Conservation (phyloP, 371 early-diverging fungal species). For the Mortierella sp. region DNA sequence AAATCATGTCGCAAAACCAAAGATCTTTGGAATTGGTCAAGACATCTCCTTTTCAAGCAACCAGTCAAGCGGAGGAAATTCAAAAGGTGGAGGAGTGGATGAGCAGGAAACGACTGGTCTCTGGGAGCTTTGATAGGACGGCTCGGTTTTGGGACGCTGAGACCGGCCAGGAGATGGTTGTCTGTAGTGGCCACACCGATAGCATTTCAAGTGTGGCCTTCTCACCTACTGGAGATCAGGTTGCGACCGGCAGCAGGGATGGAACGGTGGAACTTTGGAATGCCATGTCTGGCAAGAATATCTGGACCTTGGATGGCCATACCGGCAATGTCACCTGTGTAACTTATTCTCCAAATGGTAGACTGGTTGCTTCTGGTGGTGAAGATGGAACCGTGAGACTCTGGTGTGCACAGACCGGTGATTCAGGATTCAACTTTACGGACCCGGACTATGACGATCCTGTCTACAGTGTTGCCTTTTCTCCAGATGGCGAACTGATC, state of each 20-base stretch:
- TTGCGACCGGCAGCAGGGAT: neutral
- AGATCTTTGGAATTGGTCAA: too few relatives aligned
- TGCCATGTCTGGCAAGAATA: neutral
- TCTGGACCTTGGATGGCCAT: neutral
- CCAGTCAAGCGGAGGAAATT: too few relatives aligned
- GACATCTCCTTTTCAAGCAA: too few relatives aligned
- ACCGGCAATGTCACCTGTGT: neutral
- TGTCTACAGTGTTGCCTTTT: slow-evolving; percentile 5
- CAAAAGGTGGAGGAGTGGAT: too few relatives aligned
- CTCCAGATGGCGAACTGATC: neutral
- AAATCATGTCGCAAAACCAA: too few relatives aligned
- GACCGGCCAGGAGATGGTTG: neutral
- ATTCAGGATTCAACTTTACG: neutral
- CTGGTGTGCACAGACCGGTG: neutral
- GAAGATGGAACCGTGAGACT: neutral
- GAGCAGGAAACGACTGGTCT: neutral
- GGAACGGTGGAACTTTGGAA: neutral
- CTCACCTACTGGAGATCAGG: neutral
- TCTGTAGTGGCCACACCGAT: neutral
- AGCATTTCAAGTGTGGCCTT: neutral
- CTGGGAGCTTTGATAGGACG: slow-evolving; percentile 7
- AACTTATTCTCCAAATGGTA: neutral
- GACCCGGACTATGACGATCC: neutral
- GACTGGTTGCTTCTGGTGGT: neutral
- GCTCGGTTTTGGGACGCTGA: neutral